Base-by-base conservation (phyloP, 345 rosid genomes). In the Lepidium africanum region DNA sequence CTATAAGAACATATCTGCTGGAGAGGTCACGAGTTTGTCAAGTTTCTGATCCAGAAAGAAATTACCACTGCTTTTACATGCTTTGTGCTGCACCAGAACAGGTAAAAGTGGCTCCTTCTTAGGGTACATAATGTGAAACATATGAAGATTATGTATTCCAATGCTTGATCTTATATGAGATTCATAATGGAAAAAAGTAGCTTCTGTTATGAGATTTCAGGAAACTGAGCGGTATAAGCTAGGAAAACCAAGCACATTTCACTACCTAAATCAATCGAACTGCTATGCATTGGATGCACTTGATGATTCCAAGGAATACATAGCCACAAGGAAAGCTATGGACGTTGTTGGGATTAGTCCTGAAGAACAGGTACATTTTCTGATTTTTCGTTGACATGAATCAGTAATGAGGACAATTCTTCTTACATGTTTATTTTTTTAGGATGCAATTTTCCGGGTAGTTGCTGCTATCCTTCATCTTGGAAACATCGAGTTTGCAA, bases 11-110 rank as follows among this genome's bases (percentile, higher is more conserved):
- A 70, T 94, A 94, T 75, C 77, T 94, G 73, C 84, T 94, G 14
- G 99, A 94, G 85, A 84, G 99, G 62, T 94, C 99, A 37, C 91
- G 99, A 41, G 99, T 94, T 78, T 94, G 99, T 72, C 99, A 94
- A 83, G 88, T 94, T 66, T 94, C 99, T 79, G 96, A 94, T 76
- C 97, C 96, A 30, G 99, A 94, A 82, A 86, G 99, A 80, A 94
- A 94, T 77, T 94, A 94, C 63, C 99, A 94, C 65, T 94, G 99
- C 79, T 94, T 94, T 77, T 94, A 94, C 77, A 91, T 94, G 97
- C 96, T 94, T 69, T 94, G 99, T 77, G 90, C 96, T 71, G 99
- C 96, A 35, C 95, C 99, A 6, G 52, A 77, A 3, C 77, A 94
- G 92, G 99, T 89, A 83, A 77, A 64, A 38, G 30, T 63, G 42